Base-by-base conservation (phyloP, 106 monocot species). In the Dendrobium nobile region DNA sequence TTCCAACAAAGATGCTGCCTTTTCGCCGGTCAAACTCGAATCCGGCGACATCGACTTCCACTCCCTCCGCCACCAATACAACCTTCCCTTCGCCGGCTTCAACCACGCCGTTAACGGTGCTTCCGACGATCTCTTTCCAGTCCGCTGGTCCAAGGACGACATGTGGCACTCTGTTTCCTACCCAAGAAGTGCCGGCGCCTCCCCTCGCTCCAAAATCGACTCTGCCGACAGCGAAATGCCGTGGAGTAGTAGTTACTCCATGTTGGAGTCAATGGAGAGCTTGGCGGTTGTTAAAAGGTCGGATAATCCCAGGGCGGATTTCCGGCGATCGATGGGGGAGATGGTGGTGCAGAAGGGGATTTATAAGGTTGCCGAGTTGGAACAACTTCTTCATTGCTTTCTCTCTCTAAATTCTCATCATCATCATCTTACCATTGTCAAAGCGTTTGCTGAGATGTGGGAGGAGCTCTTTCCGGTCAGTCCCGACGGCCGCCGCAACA, bases 331-430 rank as follows among this genome's bases (percentile, higher is more conserved):
- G 55, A 95, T 95, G 91, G 83, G 78, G 75, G 95, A 95, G 83
- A 95, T 95, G 95, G 85, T 95, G 67, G 77, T 86, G 55, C 92
- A 91, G 86, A 90, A 90, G 85, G 84, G 80, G 72, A 86, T 95
- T 40, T 95, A 85, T 83, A 89, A 91, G 33, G 82, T 83, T 31
- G 77, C 45, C 13, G 92, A 88, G 2, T 83, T 95, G 75, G 87
- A 89, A 77, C 81, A 86, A 80, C 87, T 95, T 22, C 85, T 95
- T 18, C 90, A 78, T 5, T 95, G 89, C 89, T 91, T 91, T 75
- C 84, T 95, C 42, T 82, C 89, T 1, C 89, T 95, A 79, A 95
- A 95, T 84, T 89, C 88, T 7, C 51, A 40, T 2, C 83, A 58
- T 54, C 95, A 95, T 77, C 89, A 92, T 40, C 42, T 43, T 19